Percentiles rank a stretch among this genome's conserved stretches.
Evolutionary conservation across 1,139 yeast genomes (phyloP).

Genomic region (Suhomyces wounanorum): DNA sequence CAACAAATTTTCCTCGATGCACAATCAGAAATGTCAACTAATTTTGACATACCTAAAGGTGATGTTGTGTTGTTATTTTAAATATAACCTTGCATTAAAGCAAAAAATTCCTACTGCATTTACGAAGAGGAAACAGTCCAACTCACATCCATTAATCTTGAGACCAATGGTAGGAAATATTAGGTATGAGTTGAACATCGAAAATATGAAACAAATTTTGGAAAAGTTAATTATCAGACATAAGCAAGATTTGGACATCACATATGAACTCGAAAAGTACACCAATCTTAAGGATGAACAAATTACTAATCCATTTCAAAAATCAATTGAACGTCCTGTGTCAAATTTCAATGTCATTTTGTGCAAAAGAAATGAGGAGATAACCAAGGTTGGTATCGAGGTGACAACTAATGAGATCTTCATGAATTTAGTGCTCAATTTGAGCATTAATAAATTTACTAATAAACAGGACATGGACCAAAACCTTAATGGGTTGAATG

Average conservation of each 20-base stretch:
- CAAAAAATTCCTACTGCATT: conserved; percentile 50
- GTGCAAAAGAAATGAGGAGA: conserved; percentile 14
- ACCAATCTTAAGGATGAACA: conserved; percentile 24
- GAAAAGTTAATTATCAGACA: conserved; percentile 28
- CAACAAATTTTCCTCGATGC: conserved; percentile 33
- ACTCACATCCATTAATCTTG: conserved; percentile 53
- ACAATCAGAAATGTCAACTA: conserved; percentile 52
- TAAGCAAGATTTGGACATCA: conserved; percentile 22
- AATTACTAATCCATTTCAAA: conserved; percentile 37
- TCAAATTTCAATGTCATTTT: conserved; percentile 27
- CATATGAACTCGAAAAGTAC: conserved; percentile 27
- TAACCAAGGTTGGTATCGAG: conserved; percentile 30
- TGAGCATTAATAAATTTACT: conserved; percentile 37
- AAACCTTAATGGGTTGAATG: conserved; percentile 39
- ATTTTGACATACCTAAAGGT: conserved; percentile 55
- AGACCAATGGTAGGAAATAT: conserved; percentile 72
- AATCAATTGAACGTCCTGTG: conserved; percentile 40
- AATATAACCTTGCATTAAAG: conserved; percentile 49
- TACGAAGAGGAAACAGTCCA: conserved; percentile 53
- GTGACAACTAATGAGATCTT: conserved; percentile 45
- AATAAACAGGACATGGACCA: conserved; percentile 29
- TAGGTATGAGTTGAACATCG: conserved; percentile 58
- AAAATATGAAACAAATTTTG: conserved; percentile 44
- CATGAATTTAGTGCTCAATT: conserved; percentile 38
- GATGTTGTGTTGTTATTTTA: conserved; percentile 62